These are phyloP conservation scores for Scedosporium boydii DNA, from an alignment of 2,329 filamentous ascomycete species.

Conservation along the genomic window DNA sequence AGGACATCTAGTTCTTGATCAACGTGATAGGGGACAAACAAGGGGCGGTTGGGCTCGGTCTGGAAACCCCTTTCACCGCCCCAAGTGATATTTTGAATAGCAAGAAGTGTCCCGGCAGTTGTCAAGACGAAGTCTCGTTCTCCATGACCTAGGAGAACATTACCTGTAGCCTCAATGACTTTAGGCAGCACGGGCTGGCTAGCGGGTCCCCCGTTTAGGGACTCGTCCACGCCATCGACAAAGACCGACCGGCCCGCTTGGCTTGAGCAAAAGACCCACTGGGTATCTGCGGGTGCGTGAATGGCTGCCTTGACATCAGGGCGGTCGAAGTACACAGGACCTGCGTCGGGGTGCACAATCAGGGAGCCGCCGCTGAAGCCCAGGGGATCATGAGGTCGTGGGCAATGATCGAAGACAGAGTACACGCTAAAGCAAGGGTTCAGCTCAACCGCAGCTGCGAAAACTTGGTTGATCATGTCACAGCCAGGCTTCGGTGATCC, in stretches of 20 bases:
- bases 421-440: conserved; percentile 81
- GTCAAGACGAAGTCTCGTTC: conserved; percentile 59
- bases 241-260: conserved; percentile 40
- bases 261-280: conserved; percentile 33
- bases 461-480: conserved; percentile 46
- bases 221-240: conserved; percentile 34
- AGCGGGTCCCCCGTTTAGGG: conserved; percentile 31
- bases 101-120: conserved; percentile 59
- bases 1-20: conserved; percentile 32
- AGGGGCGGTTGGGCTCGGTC: conserved; percentile 45
- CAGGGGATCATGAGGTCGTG: conserved; percentile 58
- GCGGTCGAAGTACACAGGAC: conserved; percentile 58
- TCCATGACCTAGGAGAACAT: background rate
- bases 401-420: conserved; percentile 63
- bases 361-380: conserved; percentile 55
- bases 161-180: conserved; percentile 43
- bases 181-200: conserved; percentile 51
- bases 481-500: conserved; percentile 36
- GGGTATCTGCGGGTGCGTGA: conserved; percentile 43
- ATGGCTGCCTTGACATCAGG: conserved; percentile 59
- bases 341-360: conserved; percentile 55
- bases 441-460: conserved; percentile 37
- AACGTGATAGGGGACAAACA: conserved; percentile 55
- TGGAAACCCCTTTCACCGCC: conserved; percentile 63
- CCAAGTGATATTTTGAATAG: conserved; percentile 77